Base-by-base conservation (phyloP, 2,329 filamentous ascomycete species). In the Onygenales sp. region DNA sequence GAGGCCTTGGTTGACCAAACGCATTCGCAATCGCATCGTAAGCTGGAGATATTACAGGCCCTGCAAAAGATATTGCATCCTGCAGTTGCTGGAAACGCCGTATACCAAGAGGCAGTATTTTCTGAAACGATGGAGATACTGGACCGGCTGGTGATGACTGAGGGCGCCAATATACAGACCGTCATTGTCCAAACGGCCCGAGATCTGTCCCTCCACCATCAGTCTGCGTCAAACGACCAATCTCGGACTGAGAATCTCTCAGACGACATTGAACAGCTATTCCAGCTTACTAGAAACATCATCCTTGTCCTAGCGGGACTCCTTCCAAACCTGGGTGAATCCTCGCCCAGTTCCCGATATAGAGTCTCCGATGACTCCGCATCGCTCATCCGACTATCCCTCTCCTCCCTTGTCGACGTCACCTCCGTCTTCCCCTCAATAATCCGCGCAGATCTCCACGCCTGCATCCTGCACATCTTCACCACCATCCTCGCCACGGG, bases 261-360 rank as follows among this genome's bases (percentile, higher is more conserved):
- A 0, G 93, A 98, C 64, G 93, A 98, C 65, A 95, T 98, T 58
- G 93, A 98, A 65, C 93, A 98, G 70, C 79, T 98, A 0, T 98
- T 98, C 63, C 93, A 98, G 70, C 78, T 98, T 46, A 98, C 93
- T 0, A 83, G 93, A 58, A 95, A 96, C 66, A 96, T 97, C 58
- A 92, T 97, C 13, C 77, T 98, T 7, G 92, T 97, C 1, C 78
- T 98, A 32, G 87, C 90, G 0, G 89, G 91, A 0, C 75, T 96
- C 41, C 76, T 98, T 21, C 93, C 94, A 4, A 94, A 92, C 56
- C 66, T 77, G 11, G 67, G 71, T 7, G 72, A 75, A 50, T 65
- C 64, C 48, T 83, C 79, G 38, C 82, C 79, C 59, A 77, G 78
- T 60, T 83, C 82, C 32, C 84, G 87, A 45, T 84, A 89, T 63